Base-by-base conservation (phyloP, 176 grass and related monocot genomes). In the Zea luxurians region DNA sequence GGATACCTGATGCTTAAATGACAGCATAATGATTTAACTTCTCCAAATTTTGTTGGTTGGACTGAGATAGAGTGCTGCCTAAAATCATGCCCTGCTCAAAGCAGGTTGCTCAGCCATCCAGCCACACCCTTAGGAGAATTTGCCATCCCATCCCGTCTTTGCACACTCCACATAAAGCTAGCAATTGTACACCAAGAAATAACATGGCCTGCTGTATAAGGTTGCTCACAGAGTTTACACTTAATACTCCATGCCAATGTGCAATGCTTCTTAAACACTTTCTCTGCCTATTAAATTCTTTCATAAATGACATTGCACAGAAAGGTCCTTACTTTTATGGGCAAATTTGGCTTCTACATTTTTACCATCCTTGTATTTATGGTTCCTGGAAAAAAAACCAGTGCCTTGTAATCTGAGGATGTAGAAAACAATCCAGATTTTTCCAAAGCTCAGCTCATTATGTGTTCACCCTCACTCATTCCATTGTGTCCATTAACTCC, bases 11-110 rank as follows among this genome's bases (percentile, higher is more conserved):
- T 55, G 41, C 41, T 42, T 6, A 66, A 66, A 78, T 65, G 40
- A 18, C 20, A 81, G 7, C 54, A 43, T 17, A 34, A 6, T 54
- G 53, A 37, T 53, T 62, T 46, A 54, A 13, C 10, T 44, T 53
- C 36, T 38, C 16, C 50, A 38, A 74, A 70, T 76, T 76, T 63
- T 76, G 37, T 21, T n/a, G 4, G 13, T 16, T 44, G 63, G 8
- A n/a, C 37, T n/a, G 13, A 42, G 17, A 50, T 8, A 6, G 5
- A 46, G 20, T 85, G 64, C 16, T 35, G 53, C n/a, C 20, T 76
- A 34, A 86, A 70, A 77, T 68, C 48, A 63, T 70, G 7, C 17
- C 53, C 13, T 54, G 50, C 50, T 54, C 17, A 7, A 54, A 54
- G 15, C 16, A 55, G 53, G 53, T n/a, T 55, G 16, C 53, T 55